Base-by-base conservation (phyloP, 345 rosid genomes). In the Pistacia atlantica region DNA sequence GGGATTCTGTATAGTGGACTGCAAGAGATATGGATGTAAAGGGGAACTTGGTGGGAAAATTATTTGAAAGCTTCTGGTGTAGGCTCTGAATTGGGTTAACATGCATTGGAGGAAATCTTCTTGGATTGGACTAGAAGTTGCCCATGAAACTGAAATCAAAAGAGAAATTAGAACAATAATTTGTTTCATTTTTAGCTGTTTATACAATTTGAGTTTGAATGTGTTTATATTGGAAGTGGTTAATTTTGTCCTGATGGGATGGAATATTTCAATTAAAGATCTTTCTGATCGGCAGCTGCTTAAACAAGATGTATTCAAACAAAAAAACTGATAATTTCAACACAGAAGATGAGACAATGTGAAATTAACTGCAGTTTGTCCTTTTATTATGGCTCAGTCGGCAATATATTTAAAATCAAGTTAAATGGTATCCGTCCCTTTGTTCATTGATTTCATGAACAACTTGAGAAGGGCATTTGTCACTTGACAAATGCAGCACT, bases 1-100 rank as follows among this genome's bases (percentile, higher is more conserved):
- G 22, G 80, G 87, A 54, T 85, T 89, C 68, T 79, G 86, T 16
- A 76, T 11, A 6, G 81, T 78, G 8, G 83, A 78, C 16, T 78
- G 74, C 58, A 87, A 73, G 56, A 81, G 48, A 64, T 49, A n/a
- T n/a, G 60, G 2, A 69, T 80, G 87, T 0, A 75, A 76, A 64
- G 89, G 11, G 62, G 85, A 78, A 22, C 60, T 59, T 8, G 83
- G 76, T 22, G 85, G 71, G 83, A 76, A 75, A 14, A 85, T 72
- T 74, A 80, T 80, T 52, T 81, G 54, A 31, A 79, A 46, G 69
- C 77, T 80, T 71, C 68, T 67, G 25, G 81, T 75, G 25, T 73
- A 78, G 16, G 67, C 77, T 13, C 37, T 35, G 74, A 78, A 84
- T 33, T 74, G 72, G 46, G 58, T 78, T 66, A 80, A 79, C 84